phyloP scores from a whole-genome alignment of 805 yeast genomes.

The Scheffersomyces coipomensis region DNA sequence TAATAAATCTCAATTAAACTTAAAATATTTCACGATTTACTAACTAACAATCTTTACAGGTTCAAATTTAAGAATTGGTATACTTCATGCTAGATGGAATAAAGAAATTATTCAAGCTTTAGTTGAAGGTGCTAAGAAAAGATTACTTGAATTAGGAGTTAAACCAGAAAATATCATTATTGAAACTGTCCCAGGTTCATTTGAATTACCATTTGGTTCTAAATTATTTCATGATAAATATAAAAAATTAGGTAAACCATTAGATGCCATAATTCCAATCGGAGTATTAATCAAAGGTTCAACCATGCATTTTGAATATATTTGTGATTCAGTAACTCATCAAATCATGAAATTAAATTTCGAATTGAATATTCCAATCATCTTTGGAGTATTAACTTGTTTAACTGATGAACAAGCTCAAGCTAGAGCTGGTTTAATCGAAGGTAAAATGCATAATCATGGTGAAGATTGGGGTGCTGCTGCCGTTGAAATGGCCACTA shows the following conservation, averaged over 20 bases:
- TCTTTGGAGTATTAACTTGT: constrained; percentile 92
- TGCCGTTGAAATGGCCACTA: constrained; percentile 85
- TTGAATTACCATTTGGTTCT: constrained; percentile 86
- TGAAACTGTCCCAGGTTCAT: constrained; percentile 92
- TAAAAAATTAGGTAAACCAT: constrained; percentile 39
- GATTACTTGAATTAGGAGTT: constrained; percentile 66
- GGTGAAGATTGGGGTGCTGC: constrained; percentile 99
- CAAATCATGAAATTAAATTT: constrained; percentile 83
- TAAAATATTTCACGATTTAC: constrained; percentile 1
- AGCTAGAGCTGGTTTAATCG: constrained; percentile 80
- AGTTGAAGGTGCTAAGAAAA: constrained; percentile 70
- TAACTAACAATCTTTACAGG: constrained; percentile 24
- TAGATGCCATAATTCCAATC: constrained; percentile 89
- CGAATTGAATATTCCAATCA: constrained; percentile 70
- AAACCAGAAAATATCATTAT: constrained; percentile 70
- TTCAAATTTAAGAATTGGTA: constrained; percentile 68
- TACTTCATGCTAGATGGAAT: constrained; percentile 97
- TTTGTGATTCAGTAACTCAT: constrained; percentile 84
- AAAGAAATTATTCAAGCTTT: constrained; percentile 69
- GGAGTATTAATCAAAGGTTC: constrained; percentile 95
- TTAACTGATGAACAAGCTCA: constrained; percentile 92
- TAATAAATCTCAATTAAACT: background rate
- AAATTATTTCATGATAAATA: constrained; percentile 49
- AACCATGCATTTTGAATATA: constrained; percentile 98
- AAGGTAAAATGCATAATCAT: constrained; percentile 85